Evolutionary conservation across 2,329 filamentous ascomycete genomes (phyloP).

Genomic region (Calonectria multiphialidica): DNA sequence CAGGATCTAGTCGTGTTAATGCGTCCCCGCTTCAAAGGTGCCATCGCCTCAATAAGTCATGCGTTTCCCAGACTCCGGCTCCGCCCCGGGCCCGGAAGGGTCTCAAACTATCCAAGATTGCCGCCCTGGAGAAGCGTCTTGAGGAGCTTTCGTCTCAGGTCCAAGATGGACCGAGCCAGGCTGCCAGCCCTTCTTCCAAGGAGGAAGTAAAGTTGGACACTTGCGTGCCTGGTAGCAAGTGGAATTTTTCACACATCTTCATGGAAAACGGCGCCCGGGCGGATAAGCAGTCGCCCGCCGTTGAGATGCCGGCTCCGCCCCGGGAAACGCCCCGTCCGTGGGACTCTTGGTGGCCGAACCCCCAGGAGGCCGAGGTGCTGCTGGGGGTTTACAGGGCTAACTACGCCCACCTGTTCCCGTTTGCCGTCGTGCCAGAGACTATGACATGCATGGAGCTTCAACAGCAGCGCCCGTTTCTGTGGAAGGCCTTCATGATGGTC

Average conservation of each 20-base stretch:
- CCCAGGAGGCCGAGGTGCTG: constrained; percentile 54
- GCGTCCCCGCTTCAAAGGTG: constrained; percentile 51
- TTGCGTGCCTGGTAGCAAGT: constrained; percentile 26
- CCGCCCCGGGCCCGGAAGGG: constrained; percentile 61
- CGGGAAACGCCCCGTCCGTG: constrained; percentile 32
- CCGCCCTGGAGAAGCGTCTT: constrained; percentile 63
- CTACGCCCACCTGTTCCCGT: constrained; percentile 56
- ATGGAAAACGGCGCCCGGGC: constrained; percentile 28
- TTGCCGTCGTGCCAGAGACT: constrained; percentile 55
- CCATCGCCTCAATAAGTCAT: constrained; percentile 60
- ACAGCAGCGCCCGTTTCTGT: constrained; percentile 57
- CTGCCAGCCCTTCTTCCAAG: constrained; percentile 23
- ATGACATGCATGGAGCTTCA: constrained; percentile 53
- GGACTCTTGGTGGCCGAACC: constrained; percentile 56
- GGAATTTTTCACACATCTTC: constrained; percentile 52
- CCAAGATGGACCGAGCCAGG: constrained; percentile 39
- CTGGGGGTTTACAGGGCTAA: constrained; percentile 51
- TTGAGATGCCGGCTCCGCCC: constrained; percentile 27
- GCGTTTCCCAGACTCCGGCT: constrained; percentile 60
- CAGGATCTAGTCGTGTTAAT: neutral
- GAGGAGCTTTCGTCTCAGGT: constrained; percentile 62
- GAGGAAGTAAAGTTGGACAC: constrained; percentile 17
- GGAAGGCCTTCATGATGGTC: constrained; percentile 63
- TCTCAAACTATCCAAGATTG: constrained; percentile 61
- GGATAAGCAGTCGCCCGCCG: neutral